A percentile compares a stretch with the other conserved stretches of the same genome.
These are phyloP conservation scores for Cystobasidium onofrii DNA, from an alignment of 768 basidiomycete genomes.

Conservation along the genomic window DNA sequence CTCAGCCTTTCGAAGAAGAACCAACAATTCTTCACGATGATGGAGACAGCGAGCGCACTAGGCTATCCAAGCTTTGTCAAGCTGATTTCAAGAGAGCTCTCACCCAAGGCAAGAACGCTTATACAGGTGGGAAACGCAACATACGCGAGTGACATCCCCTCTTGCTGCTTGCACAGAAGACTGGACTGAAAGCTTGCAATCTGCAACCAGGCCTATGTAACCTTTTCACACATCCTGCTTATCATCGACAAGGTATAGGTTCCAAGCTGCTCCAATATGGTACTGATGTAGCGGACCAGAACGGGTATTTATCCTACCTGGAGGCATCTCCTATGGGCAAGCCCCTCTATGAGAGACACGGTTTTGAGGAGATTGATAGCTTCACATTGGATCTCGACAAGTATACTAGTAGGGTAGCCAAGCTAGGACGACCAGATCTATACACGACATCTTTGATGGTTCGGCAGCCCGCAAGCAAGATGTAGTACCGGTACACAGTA, in stretches of 20 bases:
- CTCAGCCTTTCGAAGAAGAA: not conserved
- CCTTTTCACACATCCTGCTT: not conserved
- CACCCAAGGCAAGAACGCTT: not conserved
- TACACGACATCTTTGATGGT: not conserved
- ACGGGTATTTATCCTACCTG: not conserved
- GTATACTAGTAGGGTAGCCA: not conserved
- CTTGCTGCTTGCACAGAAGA: no score
- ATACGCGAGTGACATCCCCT: no score
- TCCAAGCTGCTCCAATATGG: not conserved
- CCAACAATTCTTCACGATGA: not conserved
- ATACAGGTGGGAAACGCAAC: not conserved
- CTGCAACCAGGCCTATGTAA: conserved; percentile 28
- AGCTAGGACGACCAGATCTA: not conserved
- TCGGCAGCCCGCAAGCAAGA: not conserved
- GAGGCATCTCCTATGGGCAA: conserved; percentile 10
- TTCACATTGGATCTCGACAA: not conserved
- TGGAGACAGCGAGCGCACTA: not conserved
- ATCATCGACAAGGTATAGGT: conserved; percentile 15
- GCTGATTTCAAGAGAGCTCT: not conserved
- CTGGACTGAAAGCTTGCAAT: no score
- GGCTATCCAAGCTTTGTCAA: not conserved
- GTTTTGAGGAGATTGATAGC: not conserved
- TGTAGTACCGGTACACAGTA: not conserved
- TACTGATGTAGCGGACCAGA: not conserved
- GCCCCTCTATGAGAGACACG: conserved; percentile 4